Evolutionary conservation across 2,329 filamentous ascomycete genomes (phyloP).

Genomic region (Xylaria polymorpha): DNA sequence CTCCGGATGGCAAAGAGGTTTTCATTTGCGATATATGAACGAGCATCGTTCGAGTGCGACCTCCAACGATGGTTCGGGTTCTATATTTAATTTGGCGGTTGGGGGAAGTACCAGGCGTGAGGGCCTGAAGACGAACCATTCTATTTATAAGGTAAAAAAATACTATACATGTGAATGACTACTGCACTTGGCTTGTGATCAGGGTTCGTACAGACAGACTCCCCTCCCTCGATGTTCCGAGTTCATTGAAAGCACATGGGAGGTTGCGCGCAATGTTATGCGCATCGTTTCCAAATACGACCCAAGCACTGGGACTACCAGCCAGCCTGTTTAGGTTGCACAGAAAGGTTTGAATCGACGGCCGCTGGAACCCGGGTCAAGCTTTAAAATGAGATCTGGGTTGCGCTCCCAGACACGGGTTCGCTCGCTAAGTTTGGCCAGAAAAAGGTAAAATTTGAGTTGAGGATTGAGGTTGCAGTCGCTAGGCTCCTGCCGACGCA

Average conservation of each 20-base stretch:
- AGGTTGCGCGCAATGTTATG: background rate
- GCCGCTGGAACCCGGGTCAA: slow-evolving; percentile 9
- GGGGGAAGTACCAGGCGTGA: background rate
- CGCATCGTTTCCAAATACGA: background rate
- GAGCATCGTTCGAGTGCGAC: slow-evolving; percentile 15
- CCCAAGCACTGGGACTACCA: background rate
- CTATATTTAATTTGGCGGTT: slow-evolving; percentile 32
- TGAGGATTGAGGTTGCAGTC: slow-evolving; percentile 34
- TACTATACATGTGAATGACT: background rate
- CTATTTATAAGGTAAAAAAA: slow-evolving; percentile 10
- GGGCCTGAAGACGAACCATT: background rate
- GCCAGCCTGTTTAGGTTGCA: too few relatives aligned
- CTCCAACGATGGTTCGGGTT: slow-evolving; percentile 8
- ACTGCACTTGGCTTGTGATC: background rate
- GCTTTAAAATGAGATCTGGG: background rate
- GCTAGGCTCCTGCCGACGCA: slow-evolving; percentile 38
- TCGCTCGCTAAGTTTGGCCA: slow-evolving; percentile 33
- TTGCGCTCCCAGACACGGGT: background rate
- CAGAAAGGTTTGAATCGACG: background rate
- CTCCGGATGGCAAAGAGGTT: slow-evolving; percentile 21
- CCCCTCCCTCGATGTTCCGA: background rate
- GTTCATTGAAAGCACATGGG: background rate
- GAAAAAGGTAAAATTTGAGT: slow-evolving; percentile 20
- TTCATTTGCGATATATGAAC: slow-evolving; percentile 27
- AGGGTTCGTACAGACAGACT: background rate